Conservation (phyloP, 345 rosid genomes). For the Populus tremula region DNA sequence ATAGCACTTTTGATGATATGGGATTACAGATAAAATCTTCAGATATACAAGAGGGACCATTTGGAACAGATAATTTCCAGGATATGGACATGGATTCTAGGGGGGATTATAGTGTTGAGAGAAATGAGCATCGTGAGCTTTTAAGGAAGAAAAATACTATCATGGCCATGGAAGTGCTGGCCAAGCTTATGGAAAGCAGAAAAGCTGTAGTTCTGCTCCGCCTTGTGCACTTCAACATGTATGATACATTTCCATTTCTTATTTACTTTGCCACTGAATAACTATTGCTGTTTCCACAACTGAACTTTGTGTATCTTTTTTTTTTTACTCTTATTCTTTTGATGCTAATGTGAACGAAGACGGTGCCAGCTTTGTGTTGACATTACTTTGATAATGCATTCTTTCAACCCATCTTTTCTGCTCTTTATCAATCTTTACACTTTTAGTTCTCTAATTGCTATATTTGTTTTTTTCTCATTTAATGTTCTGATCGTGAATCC, state of each 20-base stretch:
- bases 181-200: slow-evolving; percentile 41
- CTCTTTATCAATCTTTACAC: background rate
- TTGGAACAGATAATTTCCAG: slow-evolving; percentile 27
- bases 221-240: slow-evolving; percentile 54
- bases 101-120: slow-evolving; percentile 18
- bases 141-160: slow-evolving; percentile 39
- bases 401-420: background rate
- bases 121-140: slow-evolving; percentile 32
- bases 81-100: slow-evolving; percentile 35
- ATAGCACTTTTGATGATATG: slow-evolving; percentile 43
- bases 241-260: slow-evolving; percentile 15
- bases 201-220: slow-evolving; percentile 48
- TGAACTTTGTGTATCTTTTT: background rate
- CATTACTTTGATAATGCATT: background rate
- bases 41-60: slow-evolving; percentile 14
- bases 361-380: background rate
- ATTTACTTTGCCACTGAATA: background rate
- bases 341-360: background rate
- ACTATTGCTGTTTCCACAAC: background rate
- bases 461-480: background rate
- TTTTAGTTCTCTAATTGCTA: background rate
- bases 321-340: background rate
- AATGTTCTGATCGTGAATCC: too few relatives aligned
- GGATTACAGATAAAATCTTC: slow-evolving; percentile 34
- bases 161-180: slow-evolving; percentile 45